Conservation (phyloP, 129 eudicot genomes). For the Daucus carota region DNA sequence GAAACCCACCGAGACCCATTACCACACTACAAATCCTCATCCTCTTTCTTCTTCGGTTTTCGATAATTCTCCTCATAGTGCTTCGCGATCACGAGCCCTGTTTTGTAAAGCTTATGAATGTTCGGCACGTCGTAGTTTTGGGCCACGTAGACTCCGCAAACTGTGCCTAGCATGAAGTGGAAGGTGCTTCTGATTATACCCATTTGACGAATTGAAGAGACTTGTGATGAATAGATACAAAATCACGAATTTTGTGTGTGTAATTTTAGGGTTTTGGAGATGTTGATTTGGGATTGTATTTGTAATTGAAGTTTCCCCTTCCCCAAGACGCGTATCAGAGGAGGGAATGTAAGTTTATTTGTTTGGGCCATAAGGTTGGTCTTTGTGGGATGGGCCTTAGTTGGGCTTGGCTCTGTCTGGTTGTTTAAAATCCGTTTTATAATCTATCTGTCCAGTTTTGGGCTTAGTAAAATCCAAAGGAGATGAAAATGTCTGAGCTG, state of each 20-base stretch:
- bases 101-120: constrained; percentile 21
- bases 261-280: neutral
- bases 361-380: no score
- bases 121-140: constrained; percentile 50
- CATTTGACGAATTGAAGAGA: constrained; percentile 7
- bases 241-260: neutral
- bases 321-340: constrained; percentile 28
- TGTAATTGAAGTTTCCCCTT: constrained; percentile 21
- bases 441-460: no score
- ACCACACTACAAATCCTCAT: neutral
- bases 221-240: neutral
- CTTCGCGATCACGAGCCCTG: constrained; percentile 26
- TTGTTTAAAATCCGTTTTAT: no score
- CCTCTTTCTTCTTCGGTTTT: constrained; percentile 21
- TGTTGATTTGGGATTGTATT: neutral
- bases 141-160: constrained; percentile 47
- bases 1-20: neutral
- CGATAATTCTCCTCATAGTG: constrained; percentile 28
- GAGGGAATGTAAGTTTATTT: constrained; percentile 1
- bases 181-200: constrained; percentile 35
- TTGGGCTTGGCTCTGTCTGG: no score
- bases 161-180: constrained; percentile 39
- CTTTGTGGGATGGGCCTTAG: no score
- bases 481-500: no score
- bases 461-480: no score